Base-by-base conservation (phyloP, 1,284 basidiomycete genomes). In the Hemileccinum hortonii region DNA sequence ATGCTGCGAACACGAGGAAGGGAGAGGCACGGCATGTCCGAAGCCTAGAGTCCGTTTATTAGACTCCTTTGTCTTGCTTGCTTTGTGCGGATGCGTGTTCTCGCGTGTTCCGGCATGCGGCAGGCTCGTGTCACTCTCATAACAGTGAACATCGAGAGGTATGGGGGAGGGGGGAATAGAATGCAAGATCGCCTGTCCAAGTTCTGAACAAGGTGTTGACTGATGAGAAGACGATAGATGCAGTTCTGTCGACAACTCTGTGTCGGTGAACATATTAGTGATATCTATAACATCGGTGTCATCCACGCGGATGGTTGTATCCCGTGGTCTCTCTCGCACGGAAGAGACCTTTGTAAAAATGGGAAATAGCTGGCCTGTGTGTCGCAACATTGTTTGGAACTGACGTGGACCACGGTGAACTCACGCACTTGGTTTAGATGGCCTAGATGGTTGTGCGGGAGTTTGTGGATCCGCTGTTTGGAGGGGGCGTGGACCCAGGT, bases 1-100 rank as follows among this genome's bases (percentile, higher is more conserved):
- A 67, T 90, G 87, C 60, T 87, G 87, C n/a, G 68, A 73, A 24
- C 72, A 70, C 47, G 59, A 60, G 57, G 72, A 69, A 33, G 87
- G 87, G 60, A 78, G 79, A 11, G 81, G 78, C 2, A 72, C 72
- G 21, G 62, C 44, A 33, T 51, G 49, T 38, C 46, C 50, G 18
- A 26, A 44, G 5, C 45, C 52, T 45, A 37, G 14, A 19, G 30
- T 46, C 33, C 57, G 53, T 43, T 48, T 51, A 18, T 39, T 51
- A 4, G 14, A 36, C 14, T 41, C 49, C 21, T 44, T 48, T 44
- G 32, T 46, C 50, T 49, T 54, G 33, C 38, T 55, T 40, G 45
- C 38, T 35, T 35, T 29, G 38, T 50, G 35, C 12, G 22, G 21
- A 21, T n/a, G 47, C 26, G 33, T 47, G 36, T 41, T 33, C 14